Conservation (phyloP, 2,329 filamentous ascomycete genomes). For the Colletotrichum eremochloae region DNA sequence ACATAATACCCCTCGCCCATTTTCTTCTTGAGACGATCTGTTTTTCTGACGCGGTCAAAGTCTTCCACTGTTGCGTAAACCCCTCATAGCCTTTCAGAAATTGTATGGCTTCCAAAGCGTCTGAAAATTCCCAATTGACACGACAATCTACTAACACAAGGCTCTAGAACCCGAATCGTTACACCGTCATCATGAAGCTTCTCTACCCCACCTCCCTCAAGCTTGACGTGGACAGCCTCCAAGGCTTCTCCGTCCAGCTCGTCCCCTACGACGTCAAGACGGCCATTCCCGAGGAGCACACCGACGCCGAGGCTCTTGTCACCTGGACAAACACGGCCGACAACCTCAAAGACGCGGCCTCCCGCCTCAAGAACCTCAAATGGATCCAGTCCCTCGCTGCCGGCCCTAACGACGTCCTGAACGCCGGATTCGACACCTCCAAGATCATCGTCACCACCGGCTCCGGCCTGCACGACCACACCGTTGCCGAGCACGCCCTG, state of each 20-base stretch:
- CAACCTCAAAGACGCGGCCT: slow-evolving; percentile 71
- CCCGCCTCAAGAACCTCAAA: slow-evolving; percentile 67
- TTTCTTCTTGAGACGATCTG: neutral
- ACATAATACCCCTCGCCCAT: slow-evolving; percentile 14
- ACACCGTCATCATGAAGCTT: slow-evolving; percentile 67
- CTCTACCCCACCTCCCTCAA: slow-evolving; percentile 75
- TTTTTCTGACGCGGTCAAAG: neutral
- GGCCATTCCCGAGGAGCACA: slow-evolving; percentile 67
- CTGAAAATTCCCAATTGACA: too few species aligned
- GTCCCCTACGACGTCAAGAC: slow-evolving; percentile 71
- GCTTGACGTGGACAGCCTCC: slow-evolving; percentile 66
- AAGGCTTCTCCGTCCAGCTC: slow-evolving; percentile 71
- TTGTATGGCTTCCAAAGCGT: neutral
- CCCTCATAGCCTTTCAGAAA: neutral
- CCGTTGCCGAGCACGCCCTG: slow-evolving; percentile 74
- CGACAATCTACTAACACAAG: neutral
- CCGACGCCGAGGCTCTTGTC: slow-evolving; percentile 72
- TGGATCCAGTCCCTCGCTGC: slow-evolving; percentile 78
- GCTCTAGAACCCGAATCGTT: neutral
- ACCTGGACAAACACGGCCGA: slow-evolving; percentile 71
- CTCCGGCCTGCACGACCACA: slow-evolving; percentile 73
- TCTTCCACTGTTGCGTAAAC: neutral
- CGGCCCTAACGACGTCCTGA: slow-evolving; percentile 74
- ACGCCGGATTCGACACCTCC: slow-evolving; percentile 69
- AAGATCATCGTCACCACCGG: slow-evolving; percentile 70